Evolutionary conservation across 305 asterid species (phyloP).

Genomic region (Fraxinus dipetala): DNA sequence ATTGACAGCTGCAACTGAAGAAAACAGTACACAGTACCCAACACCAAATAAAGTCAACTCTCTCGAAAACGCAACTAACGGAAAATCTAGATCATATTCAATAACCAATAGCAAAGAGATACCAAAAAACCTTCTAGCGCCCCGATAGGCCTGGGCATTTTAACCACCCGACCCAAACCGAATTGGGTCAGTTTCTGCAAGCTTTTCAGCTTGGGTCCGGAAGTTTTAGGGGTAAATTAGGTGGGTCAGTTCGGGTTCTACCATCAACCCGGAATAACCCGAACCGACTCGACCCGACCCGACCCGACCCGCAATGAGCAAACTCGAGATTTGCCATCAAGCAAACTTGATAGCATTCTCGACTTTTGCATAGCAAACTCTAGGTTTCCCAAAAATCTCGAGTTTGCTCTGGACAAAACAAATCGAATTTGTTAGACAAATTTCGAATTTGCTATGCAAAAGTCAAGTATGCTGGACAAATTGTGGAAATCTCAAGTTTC

Average conservation of each 20-base stretch:
- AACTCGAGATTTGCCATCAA: not conserved
- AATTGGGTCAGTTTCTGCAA: not conserved
- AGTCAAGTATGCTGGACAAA: not conserved
- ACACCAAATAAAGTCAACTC: not conserved
- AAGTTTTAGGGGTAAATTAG: not conserved
- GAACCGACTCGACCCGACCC: not conserved
- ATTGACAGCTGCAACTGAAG: not conserved
- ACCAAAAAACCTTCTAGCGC: not conserved
- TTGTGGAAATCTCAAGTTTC: not conserved
- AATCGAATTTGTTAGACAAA: no score
- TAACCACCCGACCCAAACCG: not conserved
- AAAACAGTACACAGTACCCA: not conserved
- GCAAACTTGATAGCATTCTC: not conserved
- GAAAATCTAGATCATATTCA: not conserved
- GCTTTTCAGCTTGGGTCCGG: not conserved
- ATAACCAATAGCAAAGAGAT: conserved; percentile 1
- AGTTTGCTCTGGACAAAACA: not conserved
- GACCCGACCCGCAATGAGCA: not conserved
- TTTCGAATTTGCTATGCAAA: not conserved
- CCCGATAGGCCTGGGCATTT: not conserved
- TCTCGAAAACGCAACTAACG: not conserved
- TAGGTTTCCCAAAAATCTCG: not conserved
- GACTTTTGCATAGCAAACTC: not conserved
- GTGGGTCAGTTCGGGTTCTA: not conserved
- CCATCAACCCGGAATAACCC: not conserved